Base-by-base conservation (phyloP, 2,329 filamentous ascomycete genomes). In the Trichoderma asperellum region DNA sequence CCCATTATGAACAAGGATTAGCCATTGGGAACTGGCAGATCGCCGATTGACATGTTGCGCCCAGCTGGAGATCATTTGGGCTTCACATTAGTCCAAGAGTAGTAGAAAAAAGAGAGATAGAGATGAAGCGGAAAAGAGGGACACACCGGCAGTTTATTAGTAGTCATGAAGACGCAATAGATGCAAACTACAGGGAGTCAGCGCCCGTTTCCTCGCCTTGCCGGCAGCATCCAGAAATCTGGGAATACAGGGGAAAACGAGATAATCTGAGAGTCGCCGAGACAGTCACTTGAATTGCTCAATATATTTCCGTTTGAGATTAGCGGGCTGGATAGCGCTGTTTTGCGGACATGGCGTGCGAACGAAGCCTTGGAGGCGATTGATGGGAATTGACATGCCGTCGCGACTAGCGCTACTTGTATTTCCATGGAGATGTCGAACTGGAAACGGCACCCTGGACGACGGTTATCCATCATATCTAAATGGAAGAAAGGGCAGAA, bases 231-330 rank as follows among this genome's bases (percentile, higher is more conserved):
- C 37, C 53, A 27, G 7, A 49, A 40, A 21, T 10, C 37, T 57
- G 53, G 62, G 3, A 57, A 65, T 37, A 12, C 18, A 65, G 62
- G n/a, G n/a, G 7, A 49, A 24, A 49, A 53, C 7, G 18, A 18
- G 53, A 32, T 55, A 27, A 27, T 35, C 52, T 57, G 63, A 66
- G 27, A 66, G 40, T 66, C 37, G 40, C 53, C 63, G 55, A 35
- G 29, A 57, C 14, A 27, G 62, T 52, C 40, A 21, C 29, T 66
- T 40, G 29, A 58, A 35, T 35, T 66, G 52, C 32, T 66, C 29
- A 27, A 18, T 18, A 49, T 35, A 37, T 58, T 27, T 35, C 40
- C n/a, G 12, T 58, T 66, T 49, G 24, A 66, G 55, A n/a, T 16
- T 66, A 37, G 60, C 11, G 60, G 32, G 14, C 37, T 34, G 37